Base-by-base conservation (phyloP, 805 yeast genomes). In the Cyberlindnera subsufficiens region DNA sequence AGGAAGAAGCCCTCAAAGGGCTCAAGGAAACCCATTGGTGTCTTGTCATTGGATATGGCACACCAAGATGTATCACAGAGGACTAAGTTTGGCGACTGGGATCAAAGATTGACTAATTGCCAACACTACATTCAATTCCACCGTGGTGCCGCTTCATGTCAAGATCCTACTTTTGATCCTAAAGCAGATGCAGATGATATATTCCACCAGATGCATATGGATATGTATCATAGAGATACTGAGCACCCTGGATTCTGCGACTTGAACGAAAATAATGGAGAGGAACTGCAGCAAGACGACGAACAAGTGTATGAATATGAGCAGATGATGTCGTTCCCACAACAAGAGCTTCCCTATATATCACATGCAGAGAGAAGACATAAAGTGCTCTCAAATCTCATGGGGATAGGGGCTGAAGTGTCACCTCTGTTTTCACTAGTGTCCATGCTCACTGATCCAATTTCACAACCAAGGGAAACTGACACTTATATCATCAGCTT, bases 381-480 rank as follows among this genome's bases (percentile, higher is more conserved):
- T 43, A 29, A 40, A 20, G 61, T 64, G 0, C 32, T 68, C 2
- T 52, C 53, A 31, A 54, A 53, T 33, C 42, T 64, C 2, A 42
- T 66, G 16, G 52, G 54, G 3, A 44, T 65, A 2, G 36, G 45
- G 1, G 46, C 49, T 14, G 42, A 38, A 4, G 36, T 42, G 3
- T 32, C 38, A 10, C 39, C 47, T 27, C 18, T 59, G 5, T 54
- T 55, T 39, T 45, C 48, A 6, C 49, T 63, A 0, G 40, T 75
- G 3, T 58, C 72, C 2, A 54, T 67, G 0, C 49, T 77, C 38
- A 66, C 68, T 7, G 90, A 84, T 56, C 87, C 89, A 3, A 66
- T 72, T 51, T 80, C 89, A 1, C 87, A 82, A 51, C 89, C 93
- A 0, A 71, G 73, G 22, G 85, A 81, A 33, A 71, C 69, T 19